Conservation (phyloP, 2,329 filamentous ascomycete species). For the Aspergillus costaricaensis region DNA sequence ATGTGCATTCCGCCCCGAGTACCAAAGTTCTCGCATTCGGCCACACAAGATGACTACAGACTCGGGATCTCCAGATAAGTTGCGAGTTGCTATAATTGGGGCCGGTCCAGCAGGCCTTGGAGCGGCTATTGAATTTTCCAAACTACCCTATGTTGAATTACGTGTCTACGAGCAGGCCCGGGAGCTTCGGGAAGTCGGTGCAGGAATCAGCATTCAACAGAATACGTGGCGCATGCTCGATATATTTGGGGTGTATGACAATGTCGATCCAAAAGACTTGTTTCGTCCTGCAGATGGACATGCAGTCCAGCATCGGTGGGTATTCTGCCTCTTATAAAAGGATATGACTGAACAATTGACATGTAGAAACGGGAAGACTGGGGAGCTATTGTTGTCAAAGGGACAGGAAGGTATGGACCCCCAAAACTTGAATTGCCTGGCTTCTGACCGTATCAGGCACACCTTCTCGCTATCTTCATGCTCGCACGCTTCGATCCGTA, state of each 20-base stretch:
- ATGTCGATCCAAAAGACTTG: conserved; percentile 11
- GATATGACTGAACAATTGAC: background rate
- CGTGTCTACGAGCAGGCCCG: conserved; percentile 17
- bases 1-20: too few species aligned
- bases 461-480: conserved; percentile 11
- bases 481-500: conserved; percentile 14
- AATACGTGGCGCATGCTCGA: conserved; percentile 21
- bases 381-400: conserved; percentile 9
- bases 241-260: conserved; percentile 10
- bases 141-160: conserved; percentile 10
- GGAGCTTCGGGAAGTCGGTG: conserved; percentile 15
- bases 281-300: conserved; percentile 16
- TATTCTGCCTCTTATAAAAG: background rate
- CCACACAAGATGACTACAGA: background rate
- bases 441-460: conserved; percentile 2
- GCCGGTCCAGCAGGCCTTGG: conserved; percentile 19
- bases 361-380: conserved; percentile 15
- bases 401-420: conserved; percentile 5
- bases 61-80: background rate
- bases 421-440: too few species aligned
- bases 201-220: conserved; percentile 14
- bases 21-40: background rate
- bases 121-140: conserved; percentile 16
- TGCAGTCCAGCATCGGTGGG: conserved; percentile 14
- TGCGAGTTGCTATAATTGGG: conserved; percentile 17